Evolutionary conservation across 2,329 filamentous ascomycete genomes (phyloP).

Genomic region (Aspergillus sergii): DNA sequence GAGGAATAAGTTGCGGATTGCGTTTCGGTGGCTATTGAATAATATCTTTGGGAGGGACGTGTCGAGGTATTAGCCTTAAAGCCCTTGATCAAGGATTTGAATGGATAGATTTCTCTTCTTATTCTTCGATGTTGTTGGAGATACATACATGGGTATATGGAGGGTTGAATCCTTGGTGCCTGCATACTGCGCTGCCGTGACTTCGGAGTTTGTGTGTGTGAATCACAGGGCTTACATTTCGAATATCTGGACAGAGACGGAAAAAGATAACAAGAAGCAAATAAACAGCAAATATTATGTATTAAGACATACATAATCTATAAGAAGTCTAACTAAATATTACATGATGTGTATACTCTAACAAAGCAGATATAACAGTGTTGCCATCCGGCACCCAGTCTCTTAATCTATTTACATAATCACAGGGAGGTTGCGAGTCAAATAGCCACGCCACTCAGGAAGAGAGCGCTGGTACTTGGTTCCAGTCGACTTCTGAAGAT

Average conservation of each 20-base stretch:
- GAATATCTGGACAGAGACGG: background rate
- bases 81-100: background rate
- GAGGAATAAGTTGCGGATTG: constrained; percentile 46
- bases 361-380: background rate
- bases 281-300: background rate
- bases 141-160: background rate
- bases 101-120: background rate
- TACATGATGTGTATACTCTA: background rate
- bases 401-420: constrained; percentile 21
- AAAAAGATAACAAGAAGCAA: background rate
- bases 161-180: background rate
- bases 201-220: background rate
- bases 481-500: constrained; percentile 52
- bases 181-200: background rate
- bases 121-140: background rate
- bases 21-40: constrained; percentile 47
- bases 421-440: constrained; percentile 40
- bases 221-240: background rate
- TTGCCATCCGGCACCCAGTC: background rate
- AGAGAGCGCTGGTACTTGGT: constrained; percentile 52
- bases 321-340: background rate
- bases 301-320: background rate
- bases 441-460: constrained; percentile 58
- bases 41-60: constrained; percentile 48
- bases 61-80: constrained; percentile 39